phyloP scores from a whole-genome alignment of 805 yeast species.

The Saccharomycopsis sp. region DNA sequence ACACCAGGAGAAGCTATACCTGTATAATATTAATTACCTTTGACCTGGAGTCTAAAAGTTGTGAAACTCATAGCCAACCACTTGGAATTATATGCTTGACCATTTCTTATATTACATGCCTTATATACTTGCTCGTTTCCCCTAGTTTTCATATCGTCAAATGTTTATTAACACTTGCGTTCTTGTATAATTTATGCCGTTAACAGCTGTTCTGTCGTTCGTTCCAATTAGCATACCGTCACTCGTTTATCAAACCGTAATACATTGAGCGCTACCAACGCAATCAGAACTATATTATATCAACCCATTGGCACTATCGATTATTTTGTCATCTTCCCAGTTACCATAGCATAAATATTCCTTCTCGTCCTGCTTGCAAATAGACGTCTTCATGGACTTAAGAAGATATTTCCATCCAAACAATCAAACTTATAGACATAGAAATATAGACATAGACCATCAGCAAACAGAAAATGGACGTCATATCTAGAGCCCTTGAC shows the following conservation, averaged over 20 bases:
- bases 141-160: not conserved
- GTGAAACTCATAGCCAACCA: too few relatives aligned
- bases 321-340: too few relatives aligned
- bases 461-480: constrained; percentile 3
- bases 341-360: not conserved
- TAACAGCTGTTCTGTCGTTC: not conserved
- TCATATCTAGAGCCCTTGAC: constrained; percentile 14
- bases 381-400: not conserved
- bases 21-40: too few relatives aligned
- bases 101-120: not conserved
- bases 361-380: not conserved
- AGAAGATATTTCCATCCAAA: too few relatives aligned
- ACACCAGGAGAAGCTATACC: too few relatives aligned
- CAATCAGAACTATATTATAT: too few relatives aligned
- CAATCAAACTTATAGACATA: not conserved
- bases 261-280: too few relatives aligned
- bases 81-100: too few relatives aligned
- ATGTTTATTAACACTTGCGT: not conserved
- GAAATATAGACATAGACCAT: not conserved
- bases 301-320: too few relatives aligned
- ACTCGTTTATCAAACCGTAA: not conserved
- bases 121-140: not conserved
- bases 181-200: not conserved
- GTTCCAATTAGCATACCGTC: not conserved
- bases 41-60: too few relatives aligned